Evolutionary conservation across 2,329 filamentous ascomycete genomes (phyloP).

Genomic region (Colletotrichum eremochloae): DNA sequence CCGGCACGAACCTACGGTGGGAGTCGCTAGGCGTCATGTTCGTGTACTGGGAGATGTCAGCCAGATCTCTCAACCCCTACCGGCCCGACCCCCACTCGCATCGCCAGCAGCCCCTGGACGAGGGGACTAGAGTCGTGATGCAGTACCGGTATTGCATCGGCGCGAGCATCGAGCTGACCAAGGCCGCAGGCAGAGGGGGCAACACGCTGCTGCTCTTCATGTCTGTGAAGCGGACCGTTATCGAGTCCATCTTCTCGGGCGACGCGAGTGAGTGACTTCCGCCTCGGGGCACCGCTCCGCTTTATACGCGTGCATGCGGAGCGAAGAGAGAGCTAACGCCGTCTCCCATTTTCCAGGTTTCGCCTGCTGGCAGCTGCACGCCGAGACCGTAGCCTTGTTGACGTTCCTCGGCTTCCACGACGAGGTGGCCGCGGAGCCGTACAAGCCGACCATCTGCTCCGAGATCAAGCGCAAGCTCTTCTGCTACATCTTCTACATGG

Average conservation of each 20-base stretch:
- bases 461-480: conserved; percentile 50
- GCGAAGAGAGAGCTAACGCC: not conserved
- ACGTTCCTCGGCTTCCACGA: conserved; percentile 48
- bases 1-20: conserved; percentile 56
- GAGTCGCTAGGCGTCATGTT: conserved; percentile 58
- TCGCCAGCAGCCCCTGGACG: conserved; percentile 6
- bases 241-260: conserved; percentile 52
- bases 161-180: conserved; percentile 48
- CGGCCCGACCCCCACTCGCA: conserved; percentile 25
- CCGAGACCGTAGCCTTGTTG: conserved; percentile 48
- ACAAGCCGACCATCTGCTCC: conserved; percentile 47
- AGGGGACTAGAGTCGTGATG: conserved; percentile 40
- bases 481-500: conserved; percentile 50
- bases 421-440: conserved; percentile 36
- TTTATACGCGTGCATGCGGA: not conserved
- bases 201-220: conserved; percentile 53
- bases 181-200: conserved; percentile 45
- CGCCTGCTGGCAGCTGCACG: conserved; percentile 45
- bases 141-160: conserved; percentile 42
- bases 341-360: conserved; percentile 17
- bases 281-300: fast-evolving
- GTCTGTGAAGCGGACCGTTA: conserved; percentile 47
- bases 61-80: conserved; percentile 27
- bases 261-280: conserved; percentile 49
- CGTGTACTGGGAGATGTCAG: conserved; percentile 43